Evolutionary conservation across 129 eudicot genomes (phyloP), one percentile per base, ranked within the genome.

Genomic region (Erigeron canadensis): DNA sequence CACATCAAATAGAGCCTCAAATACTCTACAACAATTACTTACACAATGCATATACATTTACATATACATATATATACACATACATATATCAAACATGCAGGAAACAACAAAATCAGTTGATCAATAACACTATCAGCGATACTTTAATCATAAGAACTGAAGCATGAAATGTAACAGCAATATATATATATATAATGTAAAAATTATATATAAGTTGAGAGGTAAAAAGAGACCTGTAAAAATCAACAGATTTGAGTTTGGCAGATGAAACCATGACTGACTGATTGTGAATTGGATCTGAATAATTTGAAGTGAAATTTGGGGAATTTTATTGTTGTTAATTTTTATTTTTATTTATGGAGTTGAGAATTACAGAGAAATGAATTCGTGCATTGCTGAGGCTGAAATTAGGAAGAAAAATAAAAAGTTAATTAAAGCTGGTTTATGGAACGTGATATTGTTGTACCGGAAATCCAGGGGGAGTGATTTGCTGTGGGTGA

Each of bases 161-260:
- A 60, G 69, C 55, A 79, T 40, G 47, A 67, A 71, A 41, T 4
- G 56, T 51, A 69, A 77, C 75, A 60, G 43, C 69, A 37, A 48
- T 28, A 28, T 28, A 59, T 17, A 13, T 16, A 28, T 28, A 28
- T 3, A 38, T 43, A 62, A 71, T 45, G 28, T 19, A 37, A 39
- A 48, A 61, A 28, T 3, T 6, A 23, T 81, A 78, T 73, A 7
- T 17, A 34, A 62, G 57, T 63, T 4, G 22, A 67, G 45, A 69
- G 11, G 19, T 59, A 61, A 50, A 42, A 91, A 28, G 34, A 28
- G 3, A 28, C 97, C 98, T 84, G 89, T 92, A 92, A 45, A 89
- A 92, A 85, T 92, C 96, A 19, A 92, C 95, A 61, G 98, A 92
- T 86, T 92, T 92, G 89, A 92, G 78, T 84, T 85, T 92, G 40